Evolutionary conservation across 2,329 filamentous ascomycete genomes (phyloP).

Genomic region (Fusarium secorum): DNA sequence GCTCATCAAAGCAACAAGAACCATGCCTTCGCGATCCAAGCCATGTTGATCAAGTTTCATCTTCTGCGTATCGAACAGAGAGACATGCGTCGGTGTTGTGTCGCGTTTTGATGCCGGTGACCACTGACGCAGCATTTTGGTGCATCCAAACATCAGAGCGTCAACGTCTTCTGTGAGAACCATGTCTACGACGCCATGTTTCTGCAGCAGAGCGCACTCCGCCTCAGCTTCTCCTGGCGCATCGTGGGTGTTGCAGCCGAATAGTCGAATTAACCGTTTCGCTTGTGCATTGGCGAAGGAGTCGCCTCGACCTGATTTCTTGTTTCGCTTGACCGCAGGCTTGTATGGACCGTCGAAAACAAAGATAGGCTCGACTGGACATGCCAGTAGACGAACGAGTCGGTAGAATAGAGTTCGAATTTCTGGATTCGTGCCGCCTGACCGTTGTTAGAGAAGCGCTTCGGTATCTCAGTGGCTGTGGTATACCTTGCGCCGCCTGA

Average conservation of each 20-base stretch:
- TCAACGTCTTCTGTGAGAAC: conserved; percentile 97
- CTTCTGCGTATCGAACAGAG: conserved; percentile 73
- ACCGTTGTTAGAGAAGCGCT: conserved; percentile 3
- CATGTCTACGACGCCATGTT: conserved; percentile 84
- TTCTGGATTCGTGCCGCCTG: conserved; percentile 86
- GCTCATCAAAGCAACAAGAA: conserved; percentile 91
- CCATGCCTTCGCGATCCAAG: conserved; percentile 87
- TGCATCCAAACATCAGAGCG: conserved; percentile 95
- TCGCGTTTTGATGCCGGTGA: conserved; percentile 73
- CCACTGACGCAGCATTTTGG: conserved; percentile 81
- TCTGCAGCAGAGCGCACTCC: conserved; percentile 88
- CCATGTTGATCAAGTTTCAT: conserved; percentile 61
- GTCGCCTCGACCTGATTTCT: conserved; percentile 71
- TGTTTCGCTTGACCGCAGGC: conserved; percentile 88
- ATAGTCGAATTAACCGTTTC: conserved; percentile 83
- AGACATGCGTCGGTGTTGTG: conserved; percentile 84
- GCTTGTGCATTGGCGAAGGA: conserved; percentile 76
- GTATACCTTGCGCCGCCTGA: conserved; percentile 76
- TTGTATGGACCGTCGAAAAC: conserved; percentile 90
- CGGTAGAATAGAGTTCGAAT: conserved; percentile 93
- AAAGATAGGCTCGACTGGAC: conserved; percentile 86
- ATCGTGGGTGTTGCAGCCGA: conserved; percentile 83
- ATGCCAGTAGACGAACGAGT: conserved; percentile 76
- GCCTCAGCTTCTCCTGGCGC: conserved; percentile 96
- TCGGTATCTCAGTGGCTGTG: background rate